Conservation (phyloP, 2,329 filamentous ascomycete species). For the Chalaropsis ovoidea region DNA sequence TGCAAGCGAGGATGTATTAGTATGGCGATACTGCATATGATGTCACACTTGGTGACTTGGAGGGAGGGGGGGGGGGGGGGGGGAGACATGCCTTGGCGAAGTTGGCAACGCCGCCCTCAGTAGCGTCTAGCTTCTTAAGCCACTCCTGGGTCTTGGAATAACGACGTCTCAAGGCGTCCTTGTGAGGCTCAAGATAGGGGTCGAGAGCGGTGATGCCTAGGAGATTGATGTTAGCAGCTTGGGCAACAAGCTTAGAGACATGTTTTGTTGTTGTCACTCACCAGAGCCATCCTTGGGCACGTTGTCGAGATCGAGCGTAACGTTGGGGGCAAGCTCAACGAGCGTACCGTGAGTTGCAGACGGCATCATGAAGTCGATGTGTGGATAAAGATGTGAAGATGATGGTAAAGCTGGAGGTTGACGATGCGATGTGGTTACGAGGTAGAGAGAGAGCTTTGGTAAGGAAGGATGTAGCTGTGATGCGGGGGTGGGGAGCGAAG, state of each 20-base stretch:
- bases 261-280: conserved; percentile 33
- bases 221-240: not conserved
- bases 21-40: conserved; percentile 1
- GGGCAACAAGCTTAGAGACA: not conserved
- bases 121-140: conserved; percentile 72
- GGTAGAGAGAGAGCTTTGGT: conserved; percentile 4
- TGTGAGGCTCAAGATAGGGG: conserved; percentile 80
- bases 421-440: not conserved
- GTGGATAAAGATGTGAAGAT: not conserved
- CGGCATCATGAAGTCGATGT: conserved; percentile 14
- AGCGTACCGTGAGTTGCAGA: conserved; percentile 21
- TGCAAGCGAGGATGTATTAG: not conserved
- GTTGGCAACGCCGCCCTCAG: conserved; percentile 81
- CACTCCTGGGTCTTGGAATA: conserved; percentile 73
- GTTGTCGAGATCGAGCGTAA: conserved; percentile 24
- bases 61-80: not conserved
- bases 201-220: conserved; percentile 79
- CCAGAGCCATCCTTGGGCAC: conserved; percentile 62
- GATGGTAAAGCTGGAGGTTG: conserved; percentile 9
- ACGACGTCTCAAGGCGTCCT: conserved; percentile 62
- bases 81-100: conserved; percentile 60
- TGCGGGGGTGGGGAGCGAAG: not conserved
- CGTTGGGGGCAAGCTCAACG: conserved; percentile 24
- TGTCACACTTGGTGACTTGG: not conserved
- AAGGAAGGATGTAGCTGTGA: conserved; percentile 1